Evolutionary conservation across 2,329 filamentous ascomycete species (phyloP).

Genomic region (Verticillium albo-atrum): DNA sequence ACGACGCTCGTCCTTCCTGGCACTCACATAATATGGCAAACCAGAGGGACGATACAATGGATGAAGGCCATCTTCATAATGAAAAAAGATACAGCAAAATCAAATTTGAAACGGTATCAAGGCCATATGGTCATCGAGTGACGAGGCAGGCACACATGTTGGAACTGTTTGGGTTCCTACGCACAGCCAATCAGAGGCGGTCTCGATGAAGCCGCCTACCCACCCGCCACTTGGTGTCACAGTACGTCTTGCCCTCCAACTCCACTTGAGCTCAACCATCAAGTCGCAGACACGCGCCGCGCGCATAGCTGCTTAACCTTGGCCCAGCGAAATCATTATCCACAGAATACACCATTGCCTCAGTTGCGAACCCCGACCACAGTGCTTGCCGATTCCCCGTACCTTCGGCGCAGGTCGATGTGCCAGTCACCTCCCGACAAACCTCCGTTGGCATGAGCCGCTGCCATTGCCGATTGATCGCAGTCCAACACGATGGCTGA

Average conservation of each 20-base stretch:
- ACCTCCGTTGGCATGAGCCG: not conserved
- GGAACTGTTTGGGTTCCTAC: not conserved
- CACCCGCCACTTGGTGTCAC: not conserved
- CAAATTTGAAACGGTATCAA: too few species aligned
- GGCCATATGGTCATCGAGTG: too few species aligned
- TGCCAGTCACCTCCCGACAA: not conserved
- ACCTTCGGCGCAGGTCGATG: not conserved
- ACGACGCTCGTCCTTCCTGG: too few species aligned
- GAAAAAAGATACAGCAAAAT: too few species aligned
- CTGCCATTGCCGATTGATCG: not conserved
- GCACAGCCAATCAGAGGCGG: not conserved
- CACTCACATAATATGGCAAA: too few species aligned
- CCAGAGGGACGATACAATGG: too few species aligned
- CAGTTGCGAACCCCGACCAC: not conserved
- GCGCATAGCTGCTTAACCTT: not conserved
- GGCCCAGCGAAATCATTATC: not conserved
- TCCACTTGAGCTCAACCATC: not conserved
- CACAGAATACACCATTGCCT: not conserved
- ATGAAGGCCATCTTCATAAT: too few species aligned
- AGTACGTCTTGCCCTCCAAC: not conserved
- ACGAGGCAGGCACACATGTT: too few species aligned
- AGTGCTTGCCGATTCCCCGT: not conserved
- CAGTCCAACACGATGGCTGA: slow-evolving; percentile 51
- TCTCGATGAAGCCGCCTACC: not conserved
- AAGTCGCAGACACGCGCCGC: not conserved